Evolutionary conservation across 2,329 filamentous ascomycete genomes (phyloP).

Genomic region (Penicillium sp.): DNA sequence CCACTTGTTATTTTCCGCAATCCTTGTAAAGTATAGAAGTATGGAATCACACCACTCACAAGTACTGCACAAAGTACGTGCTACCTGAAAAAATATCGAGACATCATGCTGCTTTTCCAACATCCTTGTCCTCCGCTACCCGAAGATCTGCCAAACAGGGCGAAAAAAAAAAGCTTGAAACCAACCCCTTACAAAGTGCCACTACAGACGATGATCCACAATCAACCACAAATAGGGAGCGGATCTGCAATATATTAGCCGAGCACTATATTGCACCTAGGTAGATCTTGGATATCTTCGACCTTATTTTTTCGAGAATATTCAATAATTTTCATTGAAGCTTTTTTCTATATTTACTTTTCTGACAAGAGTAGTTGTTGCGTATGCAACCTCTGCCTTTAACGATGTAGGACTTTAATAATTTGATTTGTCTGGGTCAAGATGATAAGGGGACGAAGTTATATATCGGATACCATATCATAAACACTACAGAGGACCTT

Average conservation of each 20-base stretch:
- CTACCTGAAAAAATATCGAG: background rate
- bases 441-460: constrained; percentile 46
- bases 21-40: constrained; percentile 11
- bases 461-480: background rate
- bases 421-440: background rate
- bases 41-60: constrained; percentile 4
- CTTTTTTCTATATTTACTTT: constrained; percentile 38
- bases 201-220: constrained; percentile 57
- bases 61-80: constrained; percentile 3
- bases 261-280: background rate
- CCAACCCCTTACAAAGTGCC: constrained; percentile 54
- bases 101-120: constrained; percentile 19
- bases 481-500: no score
- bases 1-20: constrained; percentile 5
- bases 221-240: constrained; percentile 51
- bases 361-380: background rate
- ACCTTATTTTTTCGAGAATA: constrained; percentile 52
- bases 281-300: constrained; percentile 9
- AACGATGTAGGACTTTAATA: constrained; percentile 53
- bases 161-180: constrained; percentile 50
- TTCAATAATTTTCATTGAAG: constrained; percentile 58
- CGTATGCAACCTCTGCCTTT: background rate
- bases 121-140: constrained; percentile 20
- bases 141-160: constrained; percentile 51
- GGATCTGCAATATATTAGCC: constrained; percentile 37